A percentile compares a stretch with the other conserved stretches of the same genome.
phyloP scores from a whole-genome alignment of 1,284 basidiomycete species.

The Heterobasidion irregulare region DNA sequence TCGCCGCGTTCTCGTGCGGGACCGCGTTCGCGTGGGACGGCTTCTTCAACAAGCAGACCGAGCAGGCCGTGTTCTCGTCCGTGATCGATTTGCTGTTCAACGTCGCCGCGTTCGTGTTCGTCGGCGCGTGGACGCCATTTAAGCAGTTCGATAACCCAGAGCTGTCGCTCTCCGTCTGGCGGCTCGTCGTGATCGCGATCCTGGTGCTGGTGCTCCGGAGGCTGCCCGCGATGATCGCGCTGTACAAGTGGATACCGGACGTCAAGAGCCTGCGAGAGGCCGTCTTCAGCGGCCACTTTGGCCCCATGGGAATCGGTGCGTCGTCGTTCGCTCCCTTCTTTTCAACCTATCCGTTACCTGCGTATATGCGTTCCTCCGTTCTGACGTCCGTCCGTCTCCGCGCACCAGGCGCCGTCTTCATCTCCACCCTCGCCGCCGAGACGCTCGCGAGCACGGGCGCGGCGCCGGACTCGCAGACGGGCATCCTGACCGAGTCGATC shows the following conservation, averaged over 20 bases:
- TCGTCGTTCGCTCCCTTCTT: slow-evolving; percentile 6
- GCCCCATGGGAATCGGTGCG: slow-evolving; percentile 82
- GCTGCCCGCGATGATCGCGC: slow-evolving; percentile 73
- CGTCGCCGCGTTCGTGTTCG: slow-evolving; percentile 83
- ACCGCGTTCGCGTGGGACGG: slow-evolving; percentile 98
- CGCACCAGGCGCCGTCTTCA: slow-evolving; percentile 72
- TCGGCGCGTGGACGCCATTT: slow-evolving; percentile 95
- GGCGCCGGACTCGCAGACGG: slow-evolving; percentile 52
- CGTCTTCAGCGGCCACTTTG: slow-evolving; percentile 87
- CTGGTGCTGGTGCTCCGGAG: slow-evolving; percentile 74
- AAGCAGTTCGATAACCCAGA: slow-evolving; percentile 54
- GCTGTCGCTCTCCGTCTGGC: slow-evolving; percentile 74
- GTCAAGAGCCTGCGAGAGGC: slow-evolving; percentile 87
- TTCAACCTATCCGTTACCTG: neutral
- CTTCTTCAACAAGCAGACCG: slow-evolving; percentile 95
- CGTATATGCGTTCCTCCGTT: slow-evolving; percentile 6
- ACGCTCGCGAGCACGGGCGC: slow-evolving; percentile 51
- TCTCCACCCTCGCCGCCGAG: slow-evolving; percentile 76
- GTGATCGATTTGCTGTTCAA: slow-evolving; percentile 94
- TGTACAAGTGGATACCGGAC: slow-evolving; percentile 90
- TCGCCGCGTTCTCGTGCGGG: slow-evolving; percentile 93
- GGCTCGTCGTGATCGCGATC: slow-evolving; percentile 76
- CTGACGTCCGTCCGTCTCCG: slow-evolving; percentile 9
- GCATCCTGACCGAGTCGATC: slow-evolving; percentile 66
- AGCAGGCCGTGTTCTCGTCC: slow-evolving; percentile 91